Conservation (phyloP, 768 basidiomycete species). For the Pleurotus tuoliensis region DNA sequence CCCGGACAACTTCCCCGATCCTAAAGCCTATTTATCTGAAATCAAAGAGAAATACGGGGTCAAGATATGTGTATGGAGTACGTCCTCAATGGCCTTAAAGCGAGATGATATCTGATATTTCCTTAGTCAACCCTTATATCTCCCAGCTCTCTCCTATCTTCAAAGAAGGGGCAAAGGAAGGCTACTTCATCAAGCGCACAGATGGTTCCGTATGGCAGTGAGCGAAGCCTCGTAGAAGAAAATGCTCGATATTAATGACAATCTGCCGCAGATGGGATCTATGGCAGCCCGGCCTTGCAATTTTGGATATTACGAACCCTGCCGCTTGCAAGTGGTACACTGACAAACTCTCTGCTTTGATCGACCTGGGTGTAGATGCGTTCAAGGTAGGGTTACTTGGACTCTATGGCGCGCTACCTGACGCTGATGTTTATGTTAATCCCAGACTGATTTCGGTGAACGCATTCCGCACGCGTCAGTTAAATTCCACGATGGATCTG, state of each 20-base stretch:
- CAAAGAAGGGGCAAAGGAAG: conserved; percentile 61
- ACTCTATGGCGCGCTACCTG: neutral
- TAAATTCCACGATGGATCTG: conserved; percentile 61
- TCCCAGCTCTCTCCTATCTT: conserved; percentile 68
- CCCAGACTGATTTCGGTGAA: conserved; percentile 73
- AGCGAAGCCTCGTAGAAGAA: conserved; percentile 22
- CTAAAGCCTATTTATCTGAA: conserved; percentile 55
- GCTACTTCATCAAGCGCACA: conserved; percentile 65
- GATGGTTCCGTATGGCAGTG: conserved; percentile 69
- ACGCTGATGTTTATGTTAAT: neutral
- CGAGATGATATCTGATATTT: neutral
- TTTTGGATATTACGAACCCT: conserved; percentile 60
- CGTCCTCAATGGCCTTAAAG: conserved; percentile 13
- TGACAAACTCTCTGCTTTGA: conserved; percentile 41
- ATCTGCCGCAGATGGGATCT: conserved; percentile 44
- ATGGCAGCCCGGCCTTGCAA: conserved; percentile 62
- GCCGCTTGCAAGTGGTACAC: conserved; percentile 53
- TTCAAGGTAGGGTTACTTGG: conserved; percentile 45
- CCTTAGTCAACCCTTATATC: conserved; percentile 68
- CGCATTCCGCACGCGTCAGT: conserved; percentile 67
- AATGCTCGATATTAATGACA: no score
- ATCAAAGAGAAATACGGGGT: conserved; percentile 62
- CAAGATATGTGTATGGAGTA: conserved; percentile 73
- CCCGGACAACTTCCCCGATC: conserved; percentile 72
- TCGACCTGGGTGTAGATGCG: conserved; percentile 52